Evolutionary conservation across 2,329 filamentous ascomycete genomes (phyloP).

Genomic region (Alternaria sp.): DNA sequence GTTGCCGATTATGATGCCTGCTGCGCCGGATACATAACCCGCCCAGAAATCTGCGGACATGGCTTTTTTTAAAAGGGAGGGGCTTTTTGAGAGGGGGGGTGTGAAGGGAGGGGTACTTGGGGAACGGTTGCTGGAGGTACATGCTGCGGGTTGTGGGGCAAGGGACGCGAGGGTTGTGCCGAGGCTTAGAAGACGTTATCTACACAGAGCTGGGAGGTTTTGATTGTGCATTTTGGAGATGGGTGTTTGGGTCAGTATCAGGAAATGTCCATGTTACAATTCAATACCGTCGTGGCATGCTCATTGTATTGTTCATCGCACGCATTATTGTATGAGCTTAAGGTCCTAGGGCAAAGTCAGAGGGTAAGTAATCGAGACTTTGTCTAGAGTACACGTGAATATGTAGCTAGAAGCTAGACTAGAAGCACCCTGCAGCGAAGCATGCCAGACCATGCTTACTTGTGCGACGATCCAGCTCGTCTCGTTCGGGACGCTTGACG

Average conservation of each 20-base stretch:
- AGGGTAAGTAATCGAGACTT: not conserved
- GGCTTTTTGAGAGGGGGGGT: not conserved
- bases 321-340: rapidly evolving
- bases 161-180: conserved; percentile 18
- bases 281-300: no score
- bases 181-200: no score
- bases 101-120: conserved; percentile 24
- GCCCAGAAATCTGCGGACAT: conserved; percentile 96
- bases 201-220: no score
- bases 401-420: not conserved
- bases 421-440: not conserved
- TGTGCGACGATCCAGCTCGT: not conserved
- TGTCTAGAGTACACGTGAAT: not conserved
- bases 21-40: conserved; percentile 84
- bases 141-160: conserved; percentile 12
- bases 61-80: not conserved
- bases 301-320: no score
- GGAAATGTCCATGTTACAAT: no score
- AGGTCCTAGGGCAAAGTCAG: not conserved
- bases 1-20: conserved; percentile 88
- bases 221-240: no score
- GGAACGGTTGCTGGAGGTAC: not conserved
- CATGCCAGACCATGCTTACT: not conserved
- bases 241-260: no score
- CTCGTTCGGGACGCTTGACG: not conserved